Evolutionary conservation across 768 basidiomycete genomes (phyloP), one percentile per base, ranked within the genome.

Genomic region (Podaxis carcinomalis): DNA sequence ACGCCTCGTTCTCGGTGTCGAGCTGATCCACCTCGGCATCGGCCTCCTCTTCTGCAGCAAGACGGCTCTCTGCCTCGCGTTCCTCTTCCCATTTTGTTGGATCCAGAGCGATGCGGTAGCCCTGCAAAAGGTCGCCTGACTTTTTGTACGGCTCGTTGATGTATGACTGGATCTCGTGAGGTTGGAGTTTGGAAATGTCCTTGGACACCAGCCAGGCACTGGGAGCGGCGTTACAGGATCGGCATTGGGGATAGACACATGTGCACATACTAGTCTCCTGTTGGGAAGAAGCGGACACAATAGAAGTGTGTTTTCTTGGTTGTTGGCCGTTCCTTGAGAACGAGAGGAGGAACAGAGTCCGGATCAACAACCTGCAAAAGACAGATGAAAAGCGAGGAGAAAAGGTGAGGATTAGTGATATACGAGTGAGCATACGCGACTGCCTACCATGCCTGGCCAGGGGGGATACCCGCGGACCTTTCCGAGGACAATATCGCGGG

Each of bases 401-500:
- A 37, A 21, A 21, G 14, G 16, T 40, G 64, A 59, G 67, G 57
- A 63, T 59, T 63, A 62, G 27, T 4, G 52, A 64, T 64, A 52
- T 66, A 46, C 63, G 65, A 69, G 64, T 62, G 61, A 55, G 61
- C 56, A 63, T 59, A 59, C 51, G 61, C 55, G 61, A 68, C 64
- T 61, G 83, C 92, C 75, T 71, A 96, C 96, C 79, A 92, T 90
- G 72, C 87, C 93, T 57, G 95, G 97, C 97, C 97, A 99, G 3
- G 90, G 82, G 1, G 97, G 94, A 77, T 80, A 98, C 9, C 96
- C 97, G 77, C 92, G 92, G 71, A 99, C 77, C 79, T 96, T 95
- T 25, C 85, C 94, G 63, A 98, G 85, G 40, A 98, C 93, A 66
- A 94, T 79, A 69, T 98, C 95, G 74, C 90, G 87, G 58, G 82